Conservation (phyloP, 2,329 filamentous ascomycete genomes). For the Juglanconis oblonga region DNA sequence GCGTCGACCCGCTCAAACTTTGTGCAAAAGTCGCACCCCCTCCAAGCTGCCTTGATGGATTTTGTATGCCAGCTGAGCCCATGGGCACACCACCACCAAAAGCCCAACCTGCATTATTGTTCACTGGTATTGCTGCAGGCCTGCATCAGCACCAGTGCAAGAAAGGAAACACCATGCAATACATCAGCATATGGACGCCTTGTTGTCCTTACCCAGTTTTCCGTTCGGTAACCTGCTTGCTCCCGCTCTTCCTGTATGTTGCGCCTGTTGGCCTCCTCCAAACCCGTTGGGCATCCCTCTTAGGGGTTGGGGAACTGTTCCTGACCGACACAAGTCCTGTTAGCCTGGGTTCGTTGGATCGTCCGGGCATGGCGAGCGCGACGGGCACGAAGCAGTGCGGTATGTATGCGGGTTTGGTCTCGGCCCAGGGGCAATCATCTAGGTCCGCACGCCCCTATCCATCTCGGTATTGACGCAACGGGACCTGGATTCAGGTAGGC, state of each 20-base stretch:
- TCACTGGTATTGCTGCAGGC: conserved; percentile 32
- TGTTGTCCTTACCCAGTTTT: conserved; percentile 54
- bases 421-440: neutral
- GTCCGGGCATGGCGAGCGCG: neutral
- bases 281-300: conserved; percentile 62
- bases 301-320: conserved; percentile 59
- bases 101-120: conserved; percentile 56
- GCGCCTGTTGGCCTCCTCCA: conserved; percentile 56
- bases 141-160: conserved; percentile 16
- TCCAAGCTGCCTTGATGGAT: conserved; percentile 51
- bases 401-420: neutral
- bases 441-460: neutral
- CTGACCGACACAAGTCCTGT: conserved; percentile 30
- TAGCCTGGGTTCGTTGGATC: conserved; percentile 2
- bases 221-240: conserved; percentile 62
- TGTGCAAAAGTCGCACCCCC: conserved; percentile 65
- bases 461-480: neutral
- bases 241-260: conserved; percentile 51
- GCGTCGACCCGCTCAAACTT: conserved; percentile 61
- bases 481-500: neutral
- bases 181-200: neutral
- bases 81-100: conserved; percentile 62
- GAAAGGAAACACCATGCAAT: neutral
- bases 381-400: neutral
- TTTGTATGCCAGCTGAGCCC: conserved; percentile 51